Conservation (phyloP, 306 rosid genomes). For the Calophaca sinica region DNA sequence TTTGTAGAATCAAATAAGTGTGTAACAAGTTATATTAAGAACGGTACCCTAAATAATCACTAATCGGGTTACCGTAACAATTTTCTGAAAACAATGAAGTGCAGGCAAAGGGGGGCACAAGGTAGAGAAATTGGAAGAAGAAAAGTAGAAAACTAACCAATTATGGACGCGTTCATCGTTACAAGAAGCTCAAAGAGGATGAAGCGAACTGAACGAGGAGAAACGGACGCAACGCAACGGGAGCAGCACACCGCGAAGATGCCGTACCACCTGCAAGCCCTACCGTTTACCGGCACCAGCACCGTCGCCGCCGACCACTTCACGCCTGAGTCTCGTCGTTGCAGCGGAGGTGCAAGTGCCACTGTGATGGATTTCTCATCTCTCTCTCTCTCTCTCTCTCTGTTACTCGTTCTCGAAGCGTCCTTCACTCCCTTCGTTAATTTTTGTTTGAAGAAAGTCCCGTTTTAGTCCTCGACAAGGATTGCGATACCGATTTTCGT, state of each 20-base stretch:
- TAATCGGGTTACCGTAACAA: not conserved
- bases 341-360: too few species aligned
- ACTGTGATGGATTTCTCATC: too few species aligned
- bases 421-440: too few species aligned
- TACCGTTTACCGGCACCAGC: too few species aligned
- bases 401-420: too few species aligned
- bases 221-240: not conserved
- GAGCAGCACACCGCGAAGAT: not conserved
- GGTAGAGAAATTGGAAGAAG: not conserved
- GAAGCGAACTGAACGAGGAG: not conserved
- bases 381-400: too few species aligned
- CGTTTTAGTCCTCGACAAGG: too few species aligned
- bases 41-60: not conserved
- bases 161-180: conserved; percentile 10
- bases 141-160: conserved; percentile 10
- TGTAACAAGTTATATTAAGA: not conserved
- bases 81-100: not conserved
- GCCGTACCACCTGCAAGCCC: too few species aligned
- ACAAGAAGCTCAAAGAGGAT: not conserved
- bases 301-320: too few species aligned
- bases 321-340: too few species aligned
- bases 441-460: too few species aligned
- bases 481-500: too few species aligned
- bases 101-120: not conserved
- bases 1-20: not conserved